phyloP scores from a whole-genome alignment of 2,329 filamentous ascomycete species.

The Penicillium sp. region DNA sequence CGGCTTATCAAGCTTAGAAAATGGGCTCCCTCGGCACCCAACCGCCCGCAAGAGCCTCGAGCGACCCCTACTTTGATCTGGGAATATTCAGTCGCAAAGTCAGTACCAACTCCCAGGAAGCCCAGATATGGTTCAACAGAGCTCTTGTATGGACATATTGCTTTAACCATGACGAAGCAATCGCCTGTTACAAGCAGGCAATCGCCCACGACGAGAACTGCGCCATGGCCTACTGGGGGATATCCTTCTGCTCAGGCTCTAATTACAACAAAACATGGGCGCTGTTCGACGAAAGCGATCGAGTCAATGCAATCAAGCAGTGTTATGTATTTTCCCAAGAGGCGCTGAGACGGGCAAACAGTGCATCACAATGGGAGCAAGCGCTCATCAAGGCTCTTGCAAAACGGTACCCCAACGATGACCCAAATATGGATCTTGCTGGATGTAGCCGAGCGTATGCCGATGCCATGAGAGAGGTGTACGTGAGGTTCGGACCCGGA shows the following conservation, averaged over 20 bases:
- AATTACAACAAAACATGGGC: slow-evolving; percentile 21
- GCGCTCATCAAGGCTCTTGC: slow-evolving; percentile 15
- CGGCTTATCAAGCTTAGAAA: not conserved
- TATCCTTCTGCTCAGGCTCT: slow-evolving; percentile 16
- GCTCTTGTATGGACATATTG: slow-evolving; percentile 29
- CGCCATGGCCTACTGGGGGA: slow-evolving; percentile 27
- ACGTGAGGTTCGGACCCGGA: slow-evolving; percentile 21
- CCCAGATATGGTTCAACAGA: slow-evolving; percentile 29
- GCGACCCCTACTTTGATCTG: slow-evolving; percentile 24
- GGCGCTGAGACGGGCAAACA: slow-evolving; percentile 5
- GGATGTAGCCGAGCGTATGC: slow-evolving; percentile 14
- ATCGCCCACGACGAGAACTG: slow-evolving; percentile 24
- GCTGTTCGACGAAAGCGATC: slow-evolving; percentile 13
- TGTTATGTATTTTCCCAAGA: slow-evolving; percentile 13
- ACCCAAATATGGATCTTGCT: slow-evolving; percentile 8
- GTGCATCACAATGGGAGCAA: slow-evolving; percentile 19
- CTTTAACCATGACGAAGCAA: slow-evolving; percentile 32
- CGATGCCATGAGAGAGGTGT: slow-evolving; percentile 12
- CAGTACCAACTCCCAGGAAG: slow-evolving; percentile 21
- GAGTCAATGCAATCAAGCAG: slow-evolving; percentile 11
- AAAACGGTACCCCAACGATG: slow-evolving; percentile 17
- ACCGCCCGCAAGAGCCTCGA: slow-evolving; percentile 7
- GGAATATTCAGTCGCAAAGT: slow-evolving; percentile 29
- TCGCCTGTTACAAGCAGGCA: slow-evolving; percentile 24
- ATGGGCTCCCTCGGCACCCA: slow-evolving; percentile 1